Conservation (phyloP, 1,284 basidiomycete genomes). For the Cutaneotrichosporon arboriforme region DNA sequence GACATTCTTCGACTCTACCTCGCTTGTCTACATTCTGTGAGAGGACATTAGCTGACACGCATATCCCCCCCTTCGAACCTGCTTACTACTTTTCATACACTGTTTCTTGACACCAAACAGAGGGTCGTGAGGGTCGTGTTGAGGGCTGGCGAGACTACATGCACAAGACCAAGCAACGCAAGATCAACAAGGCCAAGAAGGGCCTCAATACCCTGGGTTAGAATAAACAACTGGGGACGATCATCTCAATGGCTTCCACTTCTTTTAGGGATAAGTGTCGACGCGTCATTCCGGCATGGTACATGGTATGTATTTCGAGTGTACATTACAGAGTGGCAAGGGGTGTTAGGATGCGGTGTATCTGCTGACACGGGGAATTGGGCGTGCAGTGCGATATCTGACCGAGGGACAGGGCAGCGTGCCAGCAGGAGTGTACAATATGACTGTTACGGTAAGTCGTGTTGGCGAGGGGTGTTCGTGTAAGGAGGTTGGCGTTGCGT, state of each 20-base stretch:
- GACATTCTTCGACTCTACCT: no score
- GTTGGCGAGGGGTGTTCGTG: no score
- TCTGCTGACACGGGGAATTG: background rate
- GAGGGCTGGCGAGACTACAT: conserved; percentile 42
- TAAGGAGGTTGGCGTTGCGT: no score
- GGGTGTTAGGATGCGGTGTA: background rate
- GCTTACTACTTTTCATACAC: conserved; percentile 13
- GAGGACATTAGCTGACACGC: conserved; percentile 29
- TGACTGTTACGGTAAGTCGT: no score
- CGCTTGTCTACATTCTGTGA: background rate
- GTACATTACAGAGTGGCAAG: background rate
- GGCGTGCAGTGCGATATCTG: no score
- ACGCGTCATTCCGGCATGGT: background rate
- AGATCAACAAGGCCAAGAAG: conserved; percentile 43
- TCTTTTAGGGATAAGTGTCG: background rate
- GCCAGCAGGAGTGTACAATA: no score
- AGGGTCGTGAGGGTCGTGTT: conserved; percentile 43
- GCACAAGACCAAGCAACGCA: conserved; percentile 28
- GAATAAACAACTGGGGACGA: background rate
- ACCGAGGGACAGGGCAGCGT: no score
- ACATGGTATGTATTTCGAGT: background rate
- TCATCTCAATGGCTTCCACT: background rate
- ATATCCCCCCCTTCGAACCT: background rate
- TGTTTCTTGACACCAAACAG: conserved; percentile 14
- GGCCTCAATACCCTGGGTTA: conserved; percentile 40